Base-by-base conservation (phyloP, 2,329 filamentous ascomycete species). In the Botrytis paeoniae region DNA sequence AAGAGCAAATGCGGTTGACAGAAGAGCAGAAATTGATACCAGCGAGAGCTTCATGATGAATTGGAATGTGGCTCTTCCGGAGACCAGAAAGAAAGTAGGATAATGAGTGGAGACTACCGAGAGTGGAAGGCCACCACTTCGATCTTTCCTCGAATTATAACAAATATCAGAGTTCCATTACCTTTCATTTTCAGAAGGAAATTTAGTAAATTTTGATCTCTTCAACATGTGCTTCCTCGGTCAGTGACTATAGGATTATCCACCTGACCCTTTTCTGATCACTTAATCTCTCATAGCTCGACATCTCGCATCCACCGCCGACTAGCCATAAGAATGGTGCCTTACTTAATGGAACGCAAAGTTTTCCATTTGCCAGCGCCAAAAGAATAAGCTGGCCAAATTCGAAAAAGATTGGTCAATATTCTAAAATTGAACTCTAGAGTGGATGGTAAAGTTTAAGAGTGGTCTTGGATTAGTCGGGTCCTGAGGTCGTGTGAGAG, bases 1-100 rank as follows among this genome's bases (percentile, higher is more conserved):
- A n/a, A 54, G 37, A 32, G 70, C 70, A 12, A 45, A 39, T 4
- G 37, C 3, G 10, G 43, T 59, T 59, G 70, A 51, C 6, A 65
- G 9, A 29, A 71, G 37, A 35, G 35, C 37, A 45, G 45, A 2
- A 22, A 66, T 16, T 43, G 60, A n/a, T 14, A 71, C 18, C 18
- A 71, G 25, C 18, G 61, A 71, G 37, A 54, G 43, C 70, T 71
- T 71, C 70, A 71, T 71, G 45, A 60, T 48, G 29, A 66, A 54
- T 39, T 16, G 25, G 25, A 10, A 35, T 54, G 25, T n/a, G 32
- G 7, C 32, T 35, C 29, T 37, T 14, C 37, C n/a, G 22, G 64
- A 29, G 39, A 66, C 51, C n/a, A 14, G 45, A 54, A 54, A 66
- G 14, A 18, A 39, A 51, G 45, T 48, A 37, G 32, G 29, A 54